A percentile compares a stretch with the other conserved stretches of the same genome.
Evolutionary conservation across 163 green algal species (phyloP).

Genomic region (Volvox carteri): DNA sequence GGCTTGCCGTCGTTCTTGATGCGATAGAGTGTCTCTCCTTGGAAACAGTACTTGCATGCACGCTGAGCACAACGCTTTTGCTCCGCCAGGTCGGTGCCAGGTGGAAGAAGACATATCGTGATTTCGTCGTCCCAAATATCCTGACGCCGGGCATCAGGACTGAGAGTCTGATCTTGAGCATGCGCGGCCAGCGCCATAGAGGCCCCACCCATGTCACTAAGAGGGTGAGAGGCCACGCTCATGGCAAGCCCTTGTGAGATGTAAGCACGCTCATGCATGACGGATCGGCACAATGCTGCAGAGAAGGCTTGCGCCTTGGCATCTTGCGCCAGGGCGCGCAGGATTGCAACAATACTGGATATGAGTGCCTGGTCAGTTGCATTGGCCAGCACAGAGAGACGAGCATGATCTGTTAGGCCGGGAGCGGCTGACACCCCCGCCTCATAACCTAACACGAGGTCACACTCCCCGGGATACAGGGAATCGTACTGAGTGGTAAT

Average conservation of each 20-base stretch:
- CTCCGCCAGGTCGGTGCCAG: too few species aligned
- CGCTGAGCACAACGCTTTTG: not conserved
- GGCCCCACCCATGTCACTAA: not conserved
- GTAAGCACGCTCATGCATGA: too few species aligned
- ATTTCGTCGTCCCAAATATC: slow-evolving; percentile 11
- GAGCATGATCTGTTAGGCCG: not conserved
- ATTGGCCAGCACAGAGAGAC: too few species aligned
- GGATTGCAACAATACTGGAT: too few species aligned
- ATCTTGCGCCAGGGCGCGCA: too few species aligned
- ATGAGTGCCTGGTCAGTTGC: too few species aligned
- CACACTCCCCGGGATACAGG: not conserved
- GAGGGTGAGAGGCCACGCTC: not conserved
- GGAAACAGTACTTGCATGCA: not conserved
- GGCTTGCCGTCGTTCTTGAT: not conserved
- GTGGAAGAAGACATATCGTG: not conserved
- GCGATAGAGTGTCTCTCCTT: not conserved
- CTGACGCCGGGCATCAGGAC: not conserved
- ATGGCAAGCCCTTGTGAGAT: too few species aligned
- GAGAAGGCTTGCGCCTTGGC: too few species aligned
- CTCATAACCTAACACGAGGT: not conserved
- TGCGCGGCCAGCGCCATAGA: too few species aligned
- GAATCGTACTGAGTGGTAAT: not conserved
- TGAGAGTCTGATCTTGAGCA: not conserved
- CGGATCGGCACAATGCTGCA: too few species aligned
- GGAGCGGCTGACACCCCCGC: not conserved